These are phyloP conservation scores for Leonotis leonurus DNA, from an alignment of 257 asterid species.

Conservation along the genomic window DNA sequence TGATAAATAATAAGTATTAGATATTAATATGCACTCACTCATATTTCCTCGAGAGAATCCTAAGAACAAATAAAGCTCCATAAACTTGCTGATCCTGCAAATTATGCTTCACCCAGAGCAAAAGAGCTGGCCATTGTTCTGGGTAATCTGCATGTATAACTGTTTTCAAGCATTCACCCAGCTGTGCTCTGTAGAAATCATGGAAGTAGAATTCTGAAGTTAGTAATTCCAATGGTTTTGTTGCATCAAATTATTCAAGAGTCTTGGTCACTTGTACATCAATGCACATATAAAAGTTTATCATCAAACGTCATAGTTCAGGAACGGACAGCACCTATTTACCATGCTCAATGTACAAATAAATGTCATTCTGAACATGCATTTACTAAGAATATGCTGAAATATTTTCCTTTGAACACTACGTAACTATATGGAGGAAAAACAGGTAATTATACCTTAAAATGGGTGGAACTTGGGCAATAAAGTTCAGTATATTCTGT, in stretches of 20 bases:
- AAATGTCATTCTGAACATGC: not conserved
- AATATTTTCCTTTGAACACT: not conserved
- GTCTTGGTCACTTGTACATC: not conserved
- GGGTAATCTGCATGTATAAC: conserved; percentile 85
- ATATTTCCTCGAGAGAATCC: conserved; percentile 88
- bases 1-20: too few species aligned
- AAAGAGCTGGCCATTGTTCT: conserved; percentile 91
- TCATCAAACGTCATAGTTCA: not conserved
- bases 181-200: conserved; percentile 69
- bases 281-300: not conserved
- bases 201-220: conserved; percentile 12
- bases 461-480: conserved; percentile 74
- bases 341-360: not conserved
- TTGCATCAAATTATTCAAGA: conserved; percentile 1
- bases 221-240: conserved; percentile 5
- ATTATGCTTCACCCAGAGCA: conserved; percentile 87
- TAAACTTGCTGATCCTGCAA: conserved; percentile 85
- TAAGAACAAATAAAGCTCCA: conserved; percentile 83
- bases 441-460: conserved; percentile 50
- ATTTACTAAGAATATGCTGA: not conserved
- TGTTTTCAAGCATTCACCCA: conserved; percentile 91
- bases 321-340: not conserved
- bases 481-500: conserved; percentile 70
- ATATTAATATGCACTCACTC: conserved; percentile 67
- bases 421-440: not conserved